Evolutionary conservation across 139 green algal species (phyloP).

Genomic region (Chlamydomonas schloesseri): DNA sequence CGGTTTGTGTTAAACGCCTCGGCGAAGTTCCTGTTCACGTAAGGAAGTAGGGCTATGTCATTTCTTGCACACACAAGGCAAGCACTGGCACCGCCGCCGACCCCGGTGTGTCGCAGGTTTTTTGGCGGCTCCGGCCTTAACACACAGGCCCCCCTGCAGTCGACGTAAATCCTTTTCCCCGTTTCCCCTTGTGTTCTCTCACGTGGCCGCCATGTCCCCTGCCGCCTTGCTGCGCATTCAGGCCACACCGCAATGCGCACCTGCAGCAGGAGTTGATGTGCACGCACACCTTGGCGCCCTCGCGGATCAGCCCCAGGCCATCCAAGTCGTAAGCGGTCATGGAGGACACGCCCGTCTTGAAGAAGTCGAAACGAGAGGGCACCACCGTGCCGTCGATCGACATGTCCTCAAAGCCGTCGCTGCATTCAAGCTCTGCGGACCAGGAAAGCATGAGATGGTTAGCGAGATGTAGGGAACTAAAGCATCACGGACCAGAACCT

Average conservation of each 20-base stretch:
- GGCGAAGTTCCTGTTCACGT: neutral
- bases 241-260: neutral
- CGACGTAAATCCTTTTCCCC: too few relatives aligned
- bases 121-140: neutral
- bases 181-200: too few relatives aligned
- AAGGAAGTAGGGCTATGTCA: neutral
- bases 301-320: neutral
- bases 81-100: too few relatives aligned
- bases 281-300: neutral
- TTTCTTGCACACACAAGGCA: too few relatives aligned
- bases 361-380: neutral
- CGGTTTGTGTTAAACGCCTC: neutral
- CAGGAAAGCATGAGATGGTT: neutral
- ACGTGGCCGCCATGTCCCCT: too few relatives aligned
- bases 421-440: neutral
- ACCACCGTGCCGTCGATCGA: neutral
- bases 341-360: neutral
- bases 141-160: too few relatives aligned
- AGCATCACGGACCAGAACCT: too few relatives aligned
- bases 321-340: neutral
- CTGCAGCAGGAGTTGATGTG: neutral
- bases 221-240: too few relatives aligned
- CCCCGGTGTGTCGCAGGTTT: neutral
- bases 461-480: too few relatives aligned
- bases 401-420: neutral